Base-by-base conservation (phyloP, 805 yeast genomes). In the Spathaspora girioi region DNA sequence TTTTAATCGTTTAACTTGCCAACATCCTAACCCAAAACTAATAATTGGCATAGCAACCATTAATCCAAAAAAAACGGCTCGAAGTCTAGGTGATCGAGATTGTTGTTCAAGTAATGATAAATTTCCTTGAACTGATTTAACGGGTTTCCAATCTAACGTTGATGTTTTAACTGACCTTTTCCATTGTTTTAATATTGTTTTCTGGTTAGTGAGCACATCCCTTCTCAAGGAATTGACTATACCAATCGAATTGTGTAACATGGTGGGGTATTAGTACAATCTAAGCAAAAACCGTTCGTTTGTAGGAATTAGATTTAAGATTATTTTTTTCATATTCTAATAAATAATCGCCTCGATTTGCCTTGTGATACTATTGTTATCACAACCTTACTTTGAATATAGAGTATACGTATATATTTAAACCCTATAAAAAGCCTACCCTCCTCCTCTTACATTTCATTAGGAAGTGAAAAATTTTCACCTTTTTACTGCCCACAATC, bases 1-100 rank as follows among this genome's bases (percentile, higher is more conserved):
- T 54, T 81, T 76, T 47, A 94, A 71, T 56, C 99, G 77, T 59
- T 81, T 75, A 45, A 89, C 83, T 71, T 94, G 99, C 99, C 99
- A 94, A 50, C 91, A 80, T 1, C 98, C 99, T 43, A 94, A 71
- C 45, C 84, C 85, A 64, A 93, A 88, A 10, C 97, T 82, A 2
- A 91, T 77, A 1, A 91, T 76, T 0, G 99, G 99, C 86, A 96
- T 93, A 18, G 93, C 81, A 54, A 70, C 51, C 82, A 74, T 59
- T 61, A 78, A 60, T 27, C 83, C 77, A 43, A 81, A 58, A 17
- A 81, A 59, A 49, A 69, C 59, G 57, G 66, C 69, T 51, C 71
- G 73, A 59, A 65, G 63, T 60, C 62, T 59, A 49, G 71, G 74
- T 54, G 58, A 68, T 54, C 64, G 68, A 50, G 70, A 49, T 51